phyloP scores from a whole-genome alignment of 73 alveolate species.

The Symbiodinium natans region DNA sequence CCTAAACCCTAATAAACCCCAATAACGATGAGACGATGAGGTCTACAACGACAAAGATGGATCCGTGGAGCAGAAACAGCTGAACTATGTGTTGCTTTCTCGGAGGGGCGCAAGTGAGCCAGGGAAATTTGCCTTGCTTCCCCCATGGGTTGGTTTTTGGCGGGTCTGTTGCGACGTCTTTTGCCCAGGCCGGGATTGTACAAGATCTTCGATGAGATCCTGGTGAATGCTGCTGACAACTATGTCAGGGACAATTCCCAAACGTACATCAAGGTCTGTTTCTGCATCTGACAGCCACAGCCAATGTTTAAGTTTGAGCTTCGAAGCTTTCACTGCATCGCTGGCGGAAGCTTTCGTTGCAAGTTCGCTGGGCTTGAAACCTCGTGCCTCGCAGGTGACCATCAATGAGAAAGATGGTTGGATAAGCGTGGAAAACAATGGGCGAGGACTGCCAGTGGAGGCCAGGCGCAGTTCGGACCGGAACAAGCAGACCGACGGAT shows the following conservation, averaged over 20 bases:
- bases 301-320: constrained; percentile 96
- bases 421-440: constrained; percentile 97
- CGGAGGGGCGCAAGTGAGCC: no score
- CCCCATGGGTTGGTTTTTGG: no score
- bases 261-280: constrained; percentile 97
- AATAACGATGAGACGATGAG: no score
- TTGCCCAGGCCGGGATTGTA: constrained; percentile 97
- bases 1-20: no score
- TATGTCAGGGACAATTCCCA: constrained; percentile 97
- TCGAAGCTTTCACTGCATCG: no score
- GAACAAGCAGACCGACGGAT: no score
- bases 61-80: constrained; percentile 63
- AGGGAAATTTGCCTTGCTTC: no score
- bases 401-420: constrained; percentile 72
- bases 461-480: constrained; percentile 18
- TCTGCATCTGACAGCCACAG: constrained; percentile 96
- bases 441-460: constrained; percentile 98
- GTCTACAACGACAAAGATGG: constrained; percentile 85
- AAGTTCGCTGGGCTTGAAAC: background rate
- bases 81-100: constrained; percentile 39
- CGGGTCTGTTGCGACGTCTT: no score
- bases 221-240: constrained; percentile 99
- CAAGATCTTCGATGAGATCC: constrained; percentile 98
- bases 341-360: constrained; percentile 99
- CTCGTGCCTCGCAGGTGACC: constrained; percentile 27